phyloP scores from a whole-genome alignment of 345 rosid genomes.

The Populus davidiana region DNA sequence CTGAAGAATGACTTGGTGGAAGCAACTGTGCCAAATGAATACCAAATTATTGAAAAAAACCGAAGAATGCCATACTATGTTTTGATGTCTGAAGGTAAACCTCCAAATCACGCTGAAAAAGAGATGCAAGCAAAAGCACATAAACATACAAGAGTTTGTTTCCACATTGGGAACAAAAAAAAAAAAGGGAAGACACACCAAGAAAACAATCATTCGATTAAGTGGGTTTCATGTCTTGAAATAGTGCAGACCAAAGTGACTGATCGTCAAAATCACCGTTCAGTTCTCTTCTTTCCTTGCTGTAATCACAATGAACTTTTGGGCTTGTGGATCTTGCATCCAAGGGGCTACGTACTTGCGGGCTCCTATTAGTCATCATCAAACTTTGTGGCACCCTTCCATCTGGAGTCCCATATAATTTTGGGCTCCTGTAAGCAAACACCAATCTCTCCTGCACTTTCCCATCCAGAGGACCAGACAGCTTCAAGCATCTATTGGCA shows the following conservation, averaged over 20 bases:
- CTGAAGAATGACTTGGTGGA: too few species aligned
- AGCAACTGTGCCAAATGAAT: too few species aligned
- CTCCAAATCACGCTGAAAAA: too few species aligned
- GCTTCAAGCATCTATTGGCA: conserved; percentile 32
- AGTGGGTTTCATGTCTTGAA: conserved; percentile 80
- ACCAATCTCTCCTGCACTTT: conserved; percentile 50
- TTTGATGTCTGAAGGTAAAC: too few species aligned
- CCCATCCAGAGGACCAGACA: conserved; percentile 67
- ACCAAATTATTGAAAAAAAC: too few species aligned
- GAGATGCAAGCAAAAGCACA: too few species aligned
- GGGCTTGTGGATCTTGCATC: conserved; percentile 46
- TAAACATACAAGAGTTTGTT: neutral
- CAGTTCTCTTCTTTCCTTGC: conserved; percentile 21
- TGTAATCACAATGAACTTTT: conserved; percentile 8
- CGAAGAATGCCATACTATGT: too few species aligned
- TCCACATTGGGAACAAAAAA: neutral
- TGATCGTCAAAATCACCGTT: conserved; percentile 37
- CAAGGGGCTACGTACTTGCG: conserved; percentile 46
- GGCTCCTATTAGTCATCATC: conserved; percentile 31
- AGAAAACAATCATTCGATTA: conserved; percentile 21
- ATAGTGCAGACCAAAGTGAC: conserved; percentile 56
- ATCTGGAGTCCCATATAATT: conserved; percentile 37
- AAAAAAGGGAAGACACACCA: neutral
- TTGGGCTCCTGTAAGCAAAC: conserved; percentile 43
- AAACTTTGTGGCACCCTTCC: conserved; percentile 21